Evolutionary conservation across 2,329 filamentous ascomycete genomes (phyloP), one percentile per base, ranked within the genome.

Genomic region (Fusarium sulawesiense): DNA sequence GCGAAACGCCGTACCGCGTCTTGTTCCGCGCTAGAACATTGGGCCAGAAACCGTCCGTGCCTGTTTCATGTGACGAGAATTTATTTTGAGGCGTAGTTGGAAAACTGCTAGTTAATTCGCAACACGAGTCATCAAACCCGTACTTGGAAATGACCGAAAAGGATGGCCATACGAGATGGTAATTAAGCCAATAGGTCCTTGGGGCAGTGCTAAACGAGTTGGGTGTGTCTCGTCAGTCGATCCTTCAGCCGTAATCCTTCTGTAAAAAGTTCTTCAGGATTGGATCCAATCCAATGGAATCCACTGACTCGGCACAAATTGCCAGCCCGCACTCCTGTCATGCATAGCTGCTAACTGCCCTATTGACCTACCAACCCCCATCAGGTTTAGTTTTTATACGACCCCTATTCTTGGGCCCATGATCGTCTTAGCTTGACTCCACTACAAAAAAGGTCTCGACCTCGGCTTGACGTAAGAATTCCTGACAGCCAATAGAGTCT

Each of bases 101-200:
- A 34, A 21, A 30, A 25, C 6, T 14, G 12, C 12, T 34, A 14
- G 12, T 9, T 34, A 32, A n/a, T 18, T 37, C 32, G 32, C 8
- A 14, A 23, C 16, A 30, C n/a, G 25, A 45, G 51, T 25, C 20
- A 20, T 54, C 45, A 56, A 60, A 29, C 41, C 58, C 42, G 47
- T 29, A 63, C 30, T 32, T 37, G 58, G 58, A 53, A 63, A 56
- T 55, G 51, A 37, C 60, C 58, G 60, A 63, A 45, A 14, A 23
- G 37, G 58, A 34, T 53, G 58, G 46, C n/a, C 21, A 57, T 37
- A 57, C 55, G 55, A 40, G 27, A 32, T 34, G 18, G 21, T 12
- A 23, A 18, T 48, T 18, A 16, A 8, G 25, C 44, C 37, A 44
- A 25, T 44, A 34, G 59, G 9, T 40, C 29, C 42, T 53, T 25